Percentiles rank a stretch among this genome's conserved stretches.
Evolutionary conservation across 495 filamentous ascomycete species (phyloP).

Genomic region (Penicillium riverlandense): DNA sequence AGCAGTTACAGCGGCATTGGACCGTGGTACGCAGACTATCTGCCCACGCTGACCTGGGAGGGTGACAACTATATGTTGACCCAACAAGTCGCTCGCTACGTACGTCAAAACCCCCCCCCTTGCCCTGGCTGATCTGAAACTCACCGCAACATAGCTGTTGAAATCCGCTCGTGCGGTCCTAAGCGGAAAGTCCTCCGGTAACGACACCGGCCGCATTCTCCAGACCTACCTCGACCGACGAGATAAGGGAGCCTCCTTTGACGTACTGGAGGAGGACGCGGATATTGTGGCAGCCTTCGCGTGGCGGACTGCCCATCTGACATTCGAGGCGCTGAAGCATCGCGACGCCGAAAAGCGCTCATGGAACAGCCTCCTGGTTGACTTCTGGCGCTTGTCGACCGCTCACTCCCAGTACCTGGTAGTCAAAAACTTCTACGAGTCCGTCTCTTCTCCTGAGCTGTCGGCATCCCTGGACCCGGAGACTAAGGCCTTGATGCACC

Average conservation of each 20-base stretch:
- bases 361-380: conserved; percentile 65
- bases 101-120: conserved; percentile 14
- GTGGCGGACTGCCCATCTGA: conserved; percentile 63
- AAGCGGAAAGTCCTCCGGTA: conserved; percentile 43
- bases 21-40: conserved; percentile 59
- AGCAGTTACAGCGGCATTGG: conserved; percentile 62
- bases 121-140: not conserved
- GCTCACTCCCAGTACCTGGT: conserved; percentile 64
- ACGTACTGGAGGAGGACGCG: conserved; percentile 52
- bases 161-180: conserved; percentile 60
- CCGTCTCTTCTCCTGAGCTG: conserved; percentile 45
- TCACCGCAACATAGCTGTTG: conserved; percentile 33
- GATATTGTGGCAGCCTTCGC: conserved; percentile 63
- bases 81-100: conserved; percentile 69
- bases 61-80: conserved; percentile 76
- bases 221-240: conserved; percentile 49
- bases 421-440: conserved; percentile 65
- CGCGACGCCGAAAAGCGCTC: conserved; percentile 60
- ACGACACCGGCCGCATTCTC: conserved; percentile 54
- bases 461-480: conserved; percentile 41
- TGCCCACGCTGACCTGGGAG: conserved; percentile 57
- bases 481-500: conserved; percentile 46
- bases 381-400: conserved; percentile 64
- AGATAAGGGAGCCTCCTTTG: conserved; percentile 61
- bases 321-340: conserved; percentile 65